Evolutionary conservation across 306 rosid species (phyloP).

Genomic region (Castanopsis chinensis): DNA sequence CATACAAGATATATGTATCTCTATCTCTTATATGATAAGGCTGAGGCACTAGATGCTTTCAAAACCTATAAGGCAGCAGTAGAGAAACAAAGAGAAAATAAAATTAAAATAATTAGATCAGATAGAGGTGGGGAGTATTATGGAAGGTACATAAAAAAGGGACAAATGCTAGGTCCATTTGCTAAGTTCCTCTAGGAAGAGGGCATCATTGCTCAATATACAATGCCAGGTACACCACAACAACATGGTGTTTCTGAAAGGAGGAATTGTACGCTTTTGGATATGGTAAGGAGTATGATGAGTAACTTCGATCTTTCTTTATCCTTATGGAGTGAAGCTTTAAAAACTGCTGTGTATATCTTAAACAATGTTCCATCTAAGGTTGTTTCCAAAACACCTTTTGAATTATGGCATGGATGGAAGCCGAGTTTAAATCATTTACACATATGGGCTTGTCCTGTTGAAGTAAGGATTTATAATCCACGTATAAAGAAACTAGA

Average conservation of each 20-base stretch:
- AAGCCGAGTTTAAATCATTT: background rate
- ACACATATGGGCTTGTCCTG: background rate
- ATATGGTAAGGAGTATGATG: background rate
- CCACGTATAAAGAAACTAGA: background rate
- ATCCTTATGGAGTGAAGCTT: background rate
- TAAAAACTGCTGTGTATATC: no score
- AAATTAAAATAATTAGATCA: background rate
- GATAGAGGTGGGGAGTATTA: background rate
- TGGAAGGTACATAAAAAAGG: background rate
- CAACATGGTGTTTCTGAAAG: no score
- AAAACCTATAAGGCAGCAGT: background rate
- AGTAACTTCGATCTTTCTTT: background rate
- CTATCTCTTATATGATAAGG: background rate
- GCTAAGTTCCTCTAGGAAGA: no score
- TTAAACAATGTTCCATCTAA: background rate
- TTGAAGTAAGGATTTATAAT: background rate
- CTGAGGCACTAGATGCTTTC: background rate
- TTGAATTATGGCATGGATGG: background rate
- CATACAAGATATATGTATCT: background rate
- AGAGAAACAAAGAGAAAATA: background rate
- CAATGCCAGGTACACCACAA: no score
- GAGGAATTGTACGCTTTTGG: no score
- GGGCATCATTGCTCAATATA: no score
- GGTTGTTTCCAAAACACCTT: background rate
- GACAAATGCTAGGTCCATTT: background rate